phyloP scores from a whole-genome alignment of 192 early-diverging fungal species.

The Coemansia sp. region DNA sequence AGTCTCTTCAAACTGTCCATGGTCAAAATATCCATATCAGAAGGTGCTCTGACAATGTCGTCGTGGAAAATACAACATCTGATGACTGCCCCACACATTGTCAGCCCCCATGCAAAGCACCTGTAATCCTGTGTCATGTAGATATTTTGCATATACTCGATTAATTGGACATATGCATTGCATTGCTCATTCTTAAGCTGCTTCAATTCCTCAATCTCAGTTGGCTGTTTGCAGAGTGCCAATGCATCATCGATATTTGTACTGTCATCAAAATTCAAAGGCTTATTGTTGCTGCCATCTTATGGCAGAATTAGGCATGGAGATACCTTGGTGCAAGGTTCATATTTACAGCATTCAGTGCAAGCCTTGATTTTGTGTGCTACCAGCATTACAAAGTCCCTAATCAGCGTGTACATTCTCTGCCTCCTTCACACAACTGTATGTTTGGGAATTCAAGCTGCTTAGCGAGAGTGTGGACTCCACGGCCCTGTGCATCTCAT shows the following conservation, averaged over 20 bases:
- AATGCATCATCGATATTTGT: background rate
- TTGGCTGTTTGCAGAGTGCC: background rate
- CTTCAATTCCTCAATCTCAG: slow-evolving; percentile 4
- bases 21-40: background rate
- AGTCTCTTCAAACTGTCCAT: slow-evolving; percentile 5
- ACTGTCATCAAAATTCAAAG: background rate
- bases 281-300: background rate
- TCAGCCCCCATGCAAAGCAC: slow-evolving; percentile 14
- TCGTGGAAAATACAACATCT: background rate
- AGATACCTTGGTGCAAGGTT: no score
- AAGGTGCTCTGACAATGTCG: background rate
- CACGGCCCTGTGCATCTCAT: background rate
- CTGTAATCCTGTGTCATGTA: slow-evolving; percentile 4
- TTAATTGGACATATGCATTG: background rate
- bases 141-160: background rate
- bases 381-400: background rate
- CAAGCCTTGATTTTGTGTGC: background rate
- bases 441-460: background rate
- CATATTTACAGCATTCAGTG: background rate
- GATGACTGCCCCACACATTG: background rate
- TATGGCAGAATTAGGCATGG: background rate
- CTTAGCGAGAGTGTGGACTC: background rate
- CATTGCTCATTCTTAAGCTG: background rate
- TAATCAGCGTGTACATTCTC: background rate
- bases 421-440: background rate